Evolutionary conservation across 192 early-diverging fungal species (phyloP), one percentile per base, ranked within the genome.

Genomic region (Coemansia guatemalensis): DNA sequence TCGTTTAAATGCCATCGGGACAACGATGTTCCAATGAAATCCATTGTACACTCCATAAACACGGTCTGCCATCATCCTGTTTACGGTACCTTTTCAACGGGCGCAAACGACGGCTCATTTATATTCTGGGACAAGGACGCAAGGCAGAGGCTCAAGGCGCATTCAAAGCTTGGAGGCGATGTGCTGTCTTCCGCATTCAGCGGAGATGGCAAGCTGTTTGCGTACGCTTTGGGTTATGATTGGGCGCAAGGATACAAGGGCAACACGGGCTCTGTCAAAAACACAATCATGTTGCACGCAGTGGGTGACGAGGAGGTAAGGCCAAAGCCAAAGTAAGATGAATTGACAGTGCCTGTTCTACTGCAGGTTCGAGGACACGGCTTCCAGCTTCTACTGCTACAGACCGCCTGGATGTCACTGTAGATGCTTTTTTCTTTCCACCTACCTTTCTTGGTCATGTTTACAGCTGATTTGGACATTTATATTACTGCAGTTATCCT

Each of bases 91-190:
- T 95, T 96, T 69, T 85, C 89, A 20, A 95, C 95, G 14, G 86
- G 87, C 3, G 93, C 93, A 26, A 82, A 90, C 20, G 95, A 98
- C 73, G 95, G 95, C 24, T 83, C 85, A 25, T 88, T 94, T 52
- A 78, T 86, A 48, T 95, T 96, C 69, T 98, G 96, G 96, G 96
- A 98, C 79, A 96, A 95, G 76, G 92, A 93, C 68, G 88, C 92
- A 20, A 89, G 89, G 68, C 89, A 90, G 59, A 87, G 90, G 57
- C 84, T 97, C 58, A 95, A 95, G 81, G 62, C 72, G 18, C 89
- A 92, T 70, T 52, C 75, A 30, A 86, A 87, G 23, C 74, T 88
- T 17, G 85, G 83, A 25, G 82, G 66, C 8, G 87, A 89, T 22
- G 89, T 98, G 56, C 62, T 87, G 3, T 77, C 86, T 30, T 83